phyloP scores from a whole-genome alignment of 768 basidiomycete species.

The Tubosaeta sp. region DNA sequence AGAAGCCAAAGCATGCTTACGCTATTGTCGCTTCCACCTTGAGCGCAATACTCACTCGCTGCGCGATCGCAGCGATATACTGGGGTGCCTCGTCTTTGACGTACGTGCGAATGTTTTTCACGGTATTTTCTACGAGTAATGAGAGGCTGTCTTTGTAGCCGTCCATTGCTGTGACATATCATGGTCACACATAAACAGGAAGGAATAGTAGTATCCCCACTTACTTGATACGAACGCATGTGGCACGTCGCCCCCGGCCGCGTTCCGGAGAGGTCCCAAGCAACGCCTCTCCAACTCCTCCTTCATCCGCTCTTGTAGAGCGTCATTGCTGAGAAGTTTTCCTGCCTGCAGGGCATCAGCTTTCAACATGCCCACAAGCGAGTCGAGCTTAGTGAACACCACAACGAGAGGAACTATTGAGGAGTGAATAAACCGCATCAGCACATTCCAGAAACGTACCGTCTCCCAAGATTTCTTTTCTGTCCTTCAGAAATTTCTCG shows the following conservation, averaged over 20 bases:
- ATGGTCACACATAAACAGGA: background rate
- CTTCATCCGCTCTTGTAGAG: background rate
- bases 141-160: background rate
- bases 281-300: background rate
- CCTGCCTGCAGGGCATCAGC: background rate
- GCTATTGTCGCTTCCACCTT: background rate
- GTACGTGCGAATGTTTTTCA: background rate
- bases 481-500: background rate
- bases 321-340: background rate
- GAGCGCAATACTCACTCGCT: constrained; percentile 1
- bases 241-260: background rate
- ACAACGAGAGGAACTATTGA: constrained; percentile 3
- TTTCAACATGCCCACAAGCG: background rate
- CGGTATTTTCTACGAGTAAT: background rate
- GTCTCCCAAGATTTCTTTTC: constrained; percentile 3
- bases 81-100: background rate
- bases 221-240: background rate
- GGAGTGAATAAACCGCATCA: background rate
- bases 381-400: constrained; percentile 8
- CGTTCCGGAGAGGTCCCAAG: background rate
- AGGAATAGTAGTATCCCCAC: background rate
- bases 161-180: background rate
- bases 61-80: constrained; percentile 1
- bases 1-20: background rate
- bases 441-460: background rate